Conservation (phyloP, 331 rosid species). For the Prunus yedoensis region DNA sequence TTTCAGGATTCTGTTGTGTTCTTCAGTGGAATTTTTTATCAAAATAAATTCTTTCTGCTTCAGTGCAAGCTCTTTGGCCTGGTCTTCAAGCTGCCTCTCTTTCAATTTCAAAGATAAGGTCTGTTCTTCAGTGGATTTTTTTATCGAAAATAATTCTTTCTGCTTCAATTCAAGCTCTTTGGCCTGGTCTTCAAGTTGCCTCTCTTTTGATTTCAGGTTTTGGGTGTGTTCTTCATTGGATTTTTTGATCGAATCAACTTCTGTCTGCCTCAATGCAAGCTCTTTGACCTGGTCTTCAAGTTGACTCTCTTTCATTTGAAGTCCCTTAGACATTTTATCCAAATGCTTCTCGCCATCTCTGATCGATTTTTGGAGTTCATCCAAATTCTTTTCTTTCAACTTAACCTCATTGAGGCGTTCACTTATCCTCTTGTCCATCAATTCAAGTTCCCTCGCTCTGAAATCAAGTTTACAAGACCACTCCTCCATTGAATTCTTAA, state of each 20-base stretch:
- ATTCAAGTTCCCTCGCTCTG: slow-evolving; percentile 26
- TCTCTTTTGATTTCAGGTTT: not conserved
- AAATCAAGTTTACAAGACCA: slow-evolving; percentile 22
- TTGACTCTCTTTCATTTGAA: slow-evolving; percentile 24
- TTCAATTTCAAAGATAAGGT: not conserved
- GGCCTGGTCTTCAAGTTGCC: not conserved
- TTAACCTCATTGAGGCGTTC: slow-evolving; percentile 13
- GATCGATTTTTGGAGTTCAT: not conserved
- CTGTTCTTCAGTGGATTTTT: not conserved
- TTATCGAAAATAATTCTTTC: not conserved
- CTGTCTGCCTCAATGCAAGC: slow-evolving; percentile 30
- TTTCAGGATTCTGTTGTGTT: not conserved
- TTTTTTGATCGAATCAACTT: slow-evolving; percentile 11
- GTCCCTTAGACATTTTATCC: not conserved
- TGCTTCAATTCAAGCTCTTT: not conserved
- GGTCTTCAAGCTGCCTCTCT: not conserved
- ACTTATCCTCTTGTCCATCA: not conserved
- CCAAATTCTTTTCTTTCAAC: slow-evolving; percentile 5
- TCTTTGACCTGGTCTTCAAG: slow-evolving; percentile 17
- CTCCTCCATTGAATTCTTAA: slow-evolving; percentile 24
- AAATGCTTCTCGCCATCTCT: not conserved
- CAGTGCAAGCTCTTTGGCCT: not conserved
- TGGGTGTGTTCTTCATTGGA: slow-evolving; percentile 4
- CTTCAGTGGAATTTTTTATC: not conserved
- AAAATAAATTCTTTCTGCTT: not conserved